Evolutionary conservation across 768 basidiomycete species (phyloP), one percentile per base, ranked within the genome.

Genomic region (Tylopilus sp.): DNA sequence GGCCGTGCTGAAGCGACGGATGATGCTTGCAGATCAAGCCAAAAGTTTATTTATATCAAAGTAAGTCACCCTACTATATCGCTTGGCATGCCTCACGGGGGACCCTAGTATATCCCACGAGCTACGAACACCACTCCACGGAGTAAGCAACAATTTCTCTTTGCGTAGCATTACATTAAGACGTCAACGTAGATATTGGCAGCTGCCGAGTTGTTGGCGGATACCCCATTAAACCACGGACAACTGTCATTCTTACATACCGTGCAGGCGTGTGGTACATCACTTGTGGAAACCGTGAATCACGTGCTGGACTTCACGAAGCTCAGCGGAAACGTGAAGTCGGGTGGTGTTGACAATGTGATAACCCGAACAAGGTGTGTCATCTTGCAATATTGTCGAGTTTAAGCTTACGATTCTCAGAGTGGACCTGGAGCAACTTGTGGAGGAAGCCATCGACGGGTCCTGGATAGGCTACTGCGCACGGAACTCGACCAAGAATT

Each of bases 251-350:
- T 93, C 73, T 71, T 97, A 44, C 88, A 93, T 63, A 97, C 95
- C 0, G 90, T 97, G 1, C 89, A 94, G 66, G 93, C 91, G 6
- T 97, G 94, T 63, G 94, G 93, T 13, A 95, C 88, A n/a, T 92
- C 91, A 1, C 78, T 98, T 1, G 91, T 95, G 38, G 95, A 98
- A 73, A 95, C 94, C 0, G 93, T 98, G 44, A 97, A 97, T 63
- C 95, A 98, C 59, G 95, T 98, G 6, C 74, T 98, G 23, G 95
- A 98, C 66, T 98, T 95, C 63, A 95, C 93, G 26, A 98, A 98
- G 64, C 77, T 95, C 21, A 93, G 90, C 54, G 93, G 92, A 20
- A 90, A 87, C 60, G 76, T 83, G 41, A 90, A 89, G 64, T 77
- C 82, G 3, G 89, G 87, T 23, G 86, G 86, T 36, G 80, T 86